A percentile compares a stretch with the other conserved stretches of the same genome.
These are phyloP conservation scores for Megacollybia platyphylla DNA, from an alignment of 1,284 basidiomycete genomes.

Conservation along the genomic window DNA sequence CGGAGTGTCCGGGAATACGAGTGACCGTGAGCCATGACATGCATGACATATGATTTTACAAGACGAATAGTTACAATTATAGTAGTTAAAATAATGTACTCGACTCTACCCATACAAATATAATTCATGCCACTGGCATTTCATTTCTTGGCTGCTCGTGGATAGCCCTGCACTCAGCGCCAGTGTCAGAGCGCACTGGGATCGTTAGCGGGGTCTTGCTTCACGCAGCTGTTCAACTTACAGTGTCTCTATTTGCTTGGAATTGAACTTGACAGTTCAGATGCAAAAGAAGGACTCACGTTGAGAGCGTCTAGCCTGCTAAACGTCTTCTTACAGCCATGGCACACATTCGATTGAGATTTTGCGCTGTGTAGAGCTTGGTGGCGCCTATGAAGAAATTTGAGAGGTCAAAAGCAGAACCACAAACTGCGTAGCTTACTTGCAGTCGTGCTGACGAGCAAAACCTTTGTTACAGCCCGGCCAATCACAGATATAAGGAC, in stretches of 20 bases:
- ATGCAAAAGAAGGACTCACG: conserved; percentile 37
- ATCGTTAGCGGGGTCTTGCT: conserved; percentile 11
- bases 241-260: conserved; percentile 28
- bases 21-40: too few relatives aligned
- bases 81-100: not conserved
- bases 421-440: conserved; percentile 37
- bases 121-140: not conserved
- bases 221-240: conserved; percentile 16
- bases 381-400: conserved; percentile 46
- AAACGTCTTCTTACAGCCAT: conserved; percentile 90
- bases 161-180: conserved; percentile 54
- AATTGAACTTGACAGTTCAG: conserved; percentile 8
- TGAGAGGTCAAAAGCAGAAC: conserved; percentile 2
- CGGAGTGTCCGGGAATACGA: not conserved
- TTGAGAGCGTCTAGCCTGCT: conserved; percentile 89
- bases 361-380: conserved; percentile 81
- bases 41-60: too few relatives aligned
- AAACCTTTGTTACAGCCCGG: conserved; percentile 91
- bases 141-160: conserved; percentile 7
- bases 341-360: conserved; percentile 76
- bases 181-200: conserved; percentile 70
- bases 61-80: not conserved
- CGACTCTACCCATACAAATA: too few relatives aligned
- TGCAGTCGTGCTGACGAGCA: conserved; percentile 93
- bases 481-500: conserved; percentile 88